Conservation (phyloP, 1,284 basidiomycete genomes). For the Ganoderma sinense region DNA sequence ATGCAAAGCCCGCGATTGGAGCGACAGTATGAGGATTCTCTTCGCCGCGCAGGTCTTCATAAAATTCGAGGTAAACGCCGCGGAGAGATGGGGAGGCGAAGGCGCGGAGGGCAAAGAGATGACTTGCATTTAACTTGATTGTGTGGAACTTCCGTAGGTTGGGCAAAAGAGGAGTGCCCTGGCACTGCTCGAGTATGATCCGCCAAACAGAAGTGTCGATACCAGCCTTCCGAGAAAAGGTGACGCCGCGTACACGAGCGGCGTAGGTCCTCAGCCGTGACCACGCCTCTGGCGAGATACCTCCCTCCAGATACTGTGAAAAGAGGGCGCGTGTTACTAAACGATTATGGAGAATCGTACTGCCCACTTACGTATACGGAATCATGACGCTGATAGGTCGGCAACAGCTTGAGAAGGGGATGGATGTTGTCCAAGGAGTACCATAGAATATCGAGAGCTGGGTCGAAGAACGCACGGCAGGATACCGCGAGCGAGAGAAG, state of each 20-base stretch:
- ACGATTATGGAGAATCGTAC: background rate
- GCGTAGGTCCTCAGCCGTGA: background rate
- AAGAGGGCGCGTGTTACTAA: background rate
- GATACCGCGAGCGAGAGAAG: background rate
- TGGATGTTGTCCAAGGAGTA: background rate
- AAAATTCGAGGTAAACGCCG: background rate
- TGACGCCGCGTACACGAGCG: background rate
- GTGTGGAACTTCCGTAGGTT: background rate
- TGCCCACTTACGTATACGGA: background rate
- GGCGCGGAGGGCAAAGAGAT: background rate
- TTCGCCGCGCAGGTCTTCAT: background rate
- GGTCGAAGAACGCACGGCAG: background rate
- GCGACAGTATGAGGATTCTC: background rate
- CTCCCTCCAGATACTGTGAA: background rate
- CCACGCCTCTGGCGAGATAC: background rate
- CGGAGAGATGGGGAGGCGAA: background rate
- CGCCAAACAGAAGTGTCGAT: background rate
- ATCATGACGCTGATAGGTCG: background rate
- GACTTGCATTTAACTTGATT: background rate
- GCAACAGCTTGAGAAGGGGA: background rate
- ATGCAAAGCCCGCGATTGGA: background rate
- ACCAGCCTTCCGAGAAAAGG: background rate
- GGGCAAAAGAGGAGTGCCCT: background rate
- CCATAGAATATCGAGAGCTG: background rate
- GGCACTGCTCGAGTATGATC: background rate